phyloP scores from a whole-genome alignment of 345 rosid genomes.

The Boechera stricta region DNA sequence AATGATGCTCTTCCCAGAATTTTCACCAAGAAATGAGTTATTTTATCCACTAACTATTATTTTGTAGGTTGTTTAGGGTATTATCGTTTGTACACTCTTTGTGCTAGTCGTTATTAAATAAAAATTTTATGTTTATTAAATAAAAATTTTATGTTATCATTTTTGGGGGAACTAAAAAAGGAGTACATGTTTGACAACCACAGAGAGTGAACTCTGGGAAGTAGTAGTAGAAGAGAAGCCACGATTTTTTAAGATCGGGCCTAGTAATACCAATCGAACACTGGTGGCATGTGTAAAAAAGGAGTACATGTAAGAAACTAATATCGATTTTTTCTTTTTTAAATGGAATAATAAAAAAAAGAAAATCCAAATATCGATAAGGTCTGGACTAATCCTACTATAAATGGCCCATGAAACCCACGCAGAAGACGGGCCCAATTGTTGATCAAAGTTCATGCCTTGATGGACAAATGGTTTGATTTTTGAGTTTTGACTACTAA shows the following conservation, averaged over 20 bases:
- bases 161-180: neutral
- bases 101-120: no score
- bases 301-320: neutral
- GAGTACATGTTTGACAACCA: no score
- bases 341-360: neutral
- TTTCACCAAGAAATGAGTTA: conserved; percentile 23
- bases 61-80: no score
- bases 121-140: no score
- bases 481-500: neutral
- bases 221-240: no score
- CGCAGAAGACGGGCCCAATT: neutral
- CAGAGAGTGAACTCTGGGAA: no score
- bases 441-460: neutral
- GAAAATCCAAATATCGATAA: neutral
- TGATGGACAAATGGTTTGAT: neutral
- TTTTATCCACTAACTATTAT: conserved; percentile 17
- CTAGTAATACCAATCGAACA: no score
- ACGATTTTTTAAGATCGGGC: no score
- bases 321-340: neutral
- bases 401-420: conserved; percentile 4
- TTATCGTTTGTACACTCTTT: no score
- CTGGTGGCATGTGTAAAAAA: no score
- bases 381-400: neutral
- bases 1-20: conserved; percentile 33
- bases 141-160: no score